phyloP scores from a whole-genome alignment of 768 basidiomycete genomes.

The Kwoniella sp. region DNA sequence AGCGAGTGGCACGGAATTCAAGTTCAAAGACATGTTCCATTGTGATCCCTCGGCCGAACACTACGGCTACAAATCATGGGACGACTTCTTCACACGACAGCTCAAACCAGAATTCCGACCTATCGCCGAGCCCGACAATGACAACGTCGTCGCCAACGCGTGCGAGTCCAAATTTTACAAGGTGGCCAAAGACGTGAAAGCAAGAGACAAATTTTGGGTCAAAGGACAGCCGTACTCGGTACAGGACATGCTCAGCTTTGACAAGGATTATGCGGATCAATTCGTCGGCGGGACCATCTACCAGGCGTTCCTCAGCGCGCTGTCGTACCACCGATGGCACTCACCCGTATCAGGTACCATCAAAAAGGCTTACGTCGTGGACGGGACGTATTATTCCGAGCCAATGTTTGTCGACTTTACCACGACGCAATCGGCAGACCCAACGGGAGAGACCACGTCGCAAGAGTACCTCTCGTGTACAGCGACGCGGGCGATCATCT shows the following conservation, averaged over 20 bases:
- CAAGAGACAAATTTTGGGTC: constrained; percentile 64
- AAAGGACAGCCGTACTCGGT: constrained; percentile 69
- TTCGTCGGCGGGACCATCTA: constrained; percentile 62
- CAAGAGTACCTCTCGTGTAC: constrained; percentile 59
- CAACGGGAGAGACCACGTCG: constrained; percentile 45
- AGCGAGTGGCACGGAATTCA: constrained; percentile 36
- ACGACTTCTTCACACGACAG: constrained; percentile 64
- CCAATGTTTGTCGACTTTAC: constrained; percentile 58
- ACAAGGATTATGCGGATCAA: constrained; percentile 55
- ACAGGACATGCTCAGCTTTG: constrained; percentile 62
- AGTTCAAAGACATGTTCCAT: constrained; percentile 58
- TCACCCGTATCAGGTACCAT: constrained; percentile 62
- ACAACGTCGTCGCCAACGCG: constrained; percentile 60
- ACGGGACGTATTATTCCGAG: constrained; percentile 56
- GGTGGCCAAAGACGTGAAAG: constrained; percentile 58
- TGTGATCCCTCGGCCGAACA: constrained; percentile 59
- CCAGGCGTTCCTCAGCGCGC: constrained; percentile 65
- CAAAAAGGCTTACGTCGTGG: constrained; percentile 59
- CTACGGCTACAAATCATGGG: constrained; percentile 61
- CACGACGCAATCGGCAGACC: constrained; percentile 52
- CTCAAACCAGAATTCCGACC: constrained; percentile 60
- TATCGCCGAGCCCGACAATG: constrained; percentile 54
- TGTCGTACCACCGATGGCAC: constrained; percentile 69
- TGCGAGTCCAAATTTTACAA: constrained; percentile 65
- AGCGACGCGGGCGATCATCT: constrained; percentile 63